Evolutionary conservation across 2,329 filamentous ascomycete genomes (phyloP), one percentile per base, ranked within the genome.

Genomic region (Orbilia ellipsospora): DNA sequence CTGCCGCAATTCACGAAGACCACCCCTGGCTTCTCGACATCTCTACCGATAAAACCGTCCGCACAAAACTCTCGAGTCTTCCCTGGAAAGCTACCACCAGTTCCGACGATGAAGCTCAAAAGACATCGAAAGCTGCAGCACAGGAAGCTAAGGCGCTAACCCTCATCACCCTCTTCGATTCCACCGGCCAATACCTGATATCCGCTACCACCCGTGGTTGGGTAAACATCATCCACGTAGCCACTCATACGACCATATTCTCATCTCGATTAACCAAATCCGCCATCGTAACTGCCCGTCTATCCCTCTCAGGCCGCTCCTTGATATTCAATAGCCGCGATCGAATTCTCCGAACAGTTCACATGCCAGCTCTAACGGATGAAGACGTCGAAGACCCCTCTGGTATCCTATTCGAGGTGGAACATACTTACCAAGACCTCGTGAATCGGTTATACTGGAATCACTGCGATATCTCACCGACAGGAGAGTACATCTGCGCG

Each of bases 351-450:
- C 89, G 96, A 77, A 97, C 95, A 0, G 90, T 99, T 78, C 89
- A 93, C 77, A 87, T 99, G 78, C 95, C 96, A 0, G 8, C 82
- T 82, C 61, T 83, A 31, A 76, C 77, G 31, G 77, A 74, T 20
- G 65, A 70, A 60, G 56, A 76, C 64, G 48, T 67, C 40, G 45
- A 65, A 73, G 55, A 91, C 45, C 86, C 88, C 18, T 91, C 96
- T 79, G 94, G 91, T 28, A 90, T 99, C 80, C 90, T 94, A 80
- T 86, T 99, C 48, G 92, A 95, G 48, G 88, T 97, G 12, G 94
- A 99, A 83, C 95, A 99, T 84, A 98, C 97, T 81, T 99, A 98
- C 80, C 94, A 98, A 82, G 96, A 99, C 81, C 91, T 98, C 2
- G 95, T 99, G 60, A 98, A 99, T 81, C 89, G 92, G 52, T 84